phyloP scores from a whole-genome alignment of 176 grass and related monocot genomes.

The Elaeis guineensis region DNA sequence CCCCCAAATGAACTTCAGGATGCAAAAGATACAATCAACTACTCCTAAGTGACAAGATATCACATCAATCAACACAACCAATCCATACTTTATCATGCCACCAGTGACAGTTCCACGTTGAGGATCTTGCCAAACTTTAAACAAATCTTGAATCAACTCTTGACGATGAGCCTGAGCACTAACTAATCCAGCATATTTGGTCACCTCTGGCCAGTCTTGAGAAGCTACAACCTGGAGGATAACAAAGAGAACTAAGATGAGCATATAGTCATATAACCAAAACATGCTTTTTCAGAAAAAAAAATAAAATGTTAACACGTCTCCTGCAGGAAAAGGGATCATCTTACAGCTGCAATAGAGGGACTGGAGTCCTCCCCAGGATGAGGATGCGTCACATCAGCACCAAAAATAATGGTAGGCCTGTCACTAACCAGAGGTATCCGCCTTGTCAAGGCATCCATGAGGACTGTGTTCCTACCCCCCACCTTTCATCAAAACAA shows the following conservation, averaged over 20 bases:
- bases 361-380: conserved; percentile 91
- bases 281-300: no score
- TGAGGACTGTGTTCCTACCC: conserved; percentile 83
- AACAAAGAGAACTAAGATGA: neutral
- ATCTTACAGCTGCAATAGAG: conserved; percentile 76
- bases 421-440: conserved; percentile 84
- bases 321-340: neutral
- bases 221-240: conserved; percentile 76
- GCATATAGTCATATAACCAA: no score
- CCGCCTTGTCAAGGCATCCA: conserved; percentile 62
- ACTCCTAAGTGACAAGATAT: neutral
- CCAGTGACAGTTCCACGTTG: conserved; percentile 47
- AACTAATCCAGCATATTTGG: conserved; percentile 91
- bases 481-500: conserved; percentile 44
- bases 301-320: no score
- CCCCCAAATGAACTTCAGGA: neutral
- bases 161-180: conserved; percentile 83
- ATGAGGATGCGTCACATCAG: conserved; percentile 92
- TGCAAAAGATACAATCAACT: neutral
- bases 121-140: conserved; percentile 59
- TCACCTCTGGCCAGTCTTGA: conserved; percentile 95
- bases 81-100: conserved; percentile 73
- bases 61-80: neutral
- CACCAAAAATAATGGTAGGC: conserved; percentile 89
- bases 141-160: conserved; percentile 83